Base-by-base conservation (phyloP, 2,329 filamentous ascomycete species). In the Alternaria gansuensis region DNA sequence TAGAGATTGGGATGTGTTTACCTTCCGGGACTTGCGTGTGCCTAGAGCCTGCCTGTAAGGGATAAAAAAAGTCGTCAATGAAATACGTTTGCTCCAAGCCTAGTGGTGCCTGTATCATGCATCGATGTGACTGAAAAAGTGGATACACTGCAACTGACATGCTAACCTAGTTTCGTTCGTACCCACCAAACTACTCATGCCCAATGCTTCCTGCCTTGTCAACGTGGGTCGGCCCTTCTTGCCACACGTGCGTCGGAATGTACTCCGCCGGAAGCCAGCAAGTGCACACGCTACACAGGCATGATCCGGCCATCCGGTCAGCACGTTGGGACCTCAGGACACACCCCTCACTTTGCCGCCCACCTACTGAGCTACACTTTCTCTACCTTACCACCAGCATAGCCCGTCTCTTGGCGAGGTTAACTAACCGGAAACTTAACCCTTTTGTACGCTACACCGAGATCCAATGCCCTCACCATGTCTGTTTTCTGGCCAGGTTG, bases 211-310 rank as follows among this genome's bases (percentile, higher is more conserved):
- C 29, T 34, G 29, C 36, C 44, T 48, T 33, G 29, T 33, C 33
- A 23, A 24, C 44, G 29, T 48, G 44, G 44, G 29, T 48, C 44
- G 44, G 44, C 44, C 44, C 44, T 48, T 48, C 44, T 34, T 48
- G 44, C 31, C 31, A 34, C 44, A 34, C 44, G 44, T 48, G 44
- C 44, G 29, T 36, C 44, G 44, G 44, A 24, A 34, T 34, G 11
- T 48, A 34, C 44, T 48, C 44, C 44, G 44, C 7, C 4, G 44
- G 17, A 29, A 34, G 31, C 44, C 29, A 48, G 44, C 29, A 24
- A 48, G 29, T 48, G 29, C 31, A n/a, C 24, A 48, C 44, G 44
- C 44, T 26, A 34, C 36, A 48, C 44, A 34, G 44, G 33, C 29
- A 48, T 48, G 10, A 48, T 26, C 44, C 21, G 31, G 29, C 36